Evolutionary conservation across 257 asterid species (phyloP).

Genomic region (Capsicum pubescens): DNA sequence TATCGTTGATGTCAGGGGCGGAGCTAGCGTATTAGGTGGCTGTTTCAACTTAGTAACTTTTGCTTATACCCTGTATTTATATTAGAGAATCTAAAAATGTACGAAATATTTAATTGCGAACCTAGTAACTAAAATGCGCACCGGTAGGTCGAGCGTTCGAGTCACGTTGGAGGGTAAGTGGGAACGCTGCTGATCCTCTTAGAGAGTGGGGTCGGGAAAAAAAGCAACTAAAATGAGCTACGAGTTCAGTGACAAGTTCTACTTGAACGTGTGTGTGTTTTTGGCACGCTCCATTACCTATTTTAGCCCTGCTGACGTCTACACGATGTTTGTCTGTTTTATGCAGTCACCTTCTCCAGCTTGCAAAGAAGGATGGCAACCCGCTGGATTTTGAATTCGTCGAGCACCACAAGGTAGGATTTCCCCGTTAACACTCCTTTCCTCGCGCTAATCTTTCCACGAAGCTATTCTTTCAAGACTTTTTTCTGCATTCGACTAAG

Average conservation of each 20-base stretch:
- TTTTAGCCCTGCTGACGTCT: neutral
- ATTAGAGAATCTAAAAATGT: neutral
- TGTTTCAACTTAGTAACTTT: neutral
- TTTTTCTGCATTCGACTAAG: conserved; percentile 12
- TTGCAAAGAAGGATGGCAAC: conserved; percentile 78
- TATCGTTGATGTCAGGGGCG: too few species aligned
- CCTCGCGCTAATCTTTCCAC: neutral
- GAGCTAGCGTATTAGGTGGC: neutral
- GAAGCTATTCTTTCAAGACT: conserved; percentile 25
- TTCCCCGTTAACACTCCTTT: conserved; percentile 1
- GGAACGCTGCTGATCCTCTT: too few species aligned
- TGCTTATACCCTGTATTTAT: neutral
- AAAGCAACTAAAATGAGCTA: neutral
- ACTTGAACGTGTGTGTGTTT: neutral
- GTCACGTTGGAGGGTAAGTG: too few species aligned
- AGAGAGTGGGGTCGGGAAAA: too few species aligned
- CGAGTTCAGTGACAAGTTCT: neutral
- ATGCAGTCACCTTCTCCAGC: conserved; percentile 92
- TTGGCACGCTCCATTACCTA: neutral
- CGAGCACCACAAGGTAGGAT: conserved; percentile 88
- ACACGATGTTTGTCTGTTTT: neutral
- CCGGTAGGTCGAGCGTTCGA: too few species aligned
- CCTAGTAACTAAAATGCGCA: too few species aligned
- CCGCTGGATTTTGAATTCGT: conserved; percentile 84
- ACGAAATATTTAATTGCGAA: neutral